Evolutionary conservation across 2,329 filamentous ascomycete species (phyloP).

Genomic region (Penicillium crustosum): DNA sequence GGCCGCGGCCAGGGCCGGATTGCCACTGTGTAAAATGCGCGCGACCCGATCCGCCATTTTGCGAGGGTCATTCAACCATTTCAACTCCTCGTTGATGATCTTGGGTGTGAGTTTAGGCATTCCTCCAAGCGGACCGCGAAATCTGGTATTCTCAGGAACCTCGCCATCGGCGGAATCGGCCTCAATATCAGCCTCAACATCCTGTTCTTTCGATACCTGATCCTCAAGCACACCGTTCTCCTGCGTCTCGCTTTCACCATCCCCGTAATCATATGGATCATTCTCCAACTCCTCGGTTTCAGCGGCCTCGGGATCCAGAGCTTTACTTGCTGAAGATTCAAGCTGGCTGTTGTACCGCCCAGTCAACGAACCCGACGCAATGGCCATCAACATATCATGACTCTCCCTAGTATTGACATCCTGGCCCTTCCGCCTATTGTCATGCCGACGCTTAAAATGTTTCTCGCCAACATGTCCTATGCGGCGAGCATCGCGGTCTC

Average conservation of each 20-base stretch:
- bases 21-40: conserved; percentile 57
- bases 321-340: conserved; percentile 3
- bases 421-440: not conserved
- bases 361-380: not conserved
- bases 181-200: not conserved
- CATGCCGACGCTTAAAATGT: not conserved
- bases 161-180: not conserved
- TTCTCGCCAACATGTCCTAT: not conserved
- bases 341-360: not conserved
- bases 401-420: not conserved
- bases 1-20: conserved; percentile 65
- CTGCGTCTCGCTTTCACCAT: not conserved
- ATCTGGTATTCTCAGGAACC: not conserved
- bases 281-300: not conserved
- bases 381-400: conserved; percentile 8
- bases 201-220: not conserved
- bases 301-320: not conserved
- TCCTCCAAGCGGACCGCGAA: not conserved
- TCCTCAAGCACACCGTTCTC: not conserved
- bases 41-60: conserved; percentile 69
- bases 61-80: conserved; percentile 67
- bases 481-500: not conserved
- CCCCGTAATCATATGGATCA: not conserved
- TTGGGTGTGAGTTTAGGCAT: conserved; percentile 11
- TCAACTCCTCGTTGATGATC: conserved; percentile 56